These are phyloP conservation scores for Pythium rhizo-oryzae DNA, from an alignment of 352 stramenopile species.

Conservation along the genomic window DNA sequence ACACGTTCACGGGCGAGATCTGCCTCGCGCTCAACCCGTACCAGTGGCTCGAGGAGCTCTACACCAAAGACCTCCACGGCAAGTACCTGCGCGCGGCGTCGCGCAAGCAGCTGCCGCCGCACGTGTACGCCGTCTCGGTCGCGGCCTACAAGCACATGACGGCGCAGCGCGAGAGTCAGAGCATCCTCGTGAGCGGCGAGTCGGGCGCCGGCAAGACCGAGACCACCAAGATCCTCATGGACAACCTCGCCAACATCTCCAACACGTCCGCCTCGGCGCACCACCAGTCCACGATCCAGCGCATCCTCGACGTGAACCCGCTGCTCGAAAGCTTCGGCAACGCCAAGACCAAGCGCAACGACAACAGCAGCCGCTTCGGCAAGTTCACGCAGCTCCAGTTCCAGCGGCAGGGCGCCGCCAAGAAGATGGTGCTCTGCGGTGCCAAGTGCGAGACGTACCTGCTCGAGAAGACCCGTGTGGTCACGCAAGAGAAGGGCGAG, in stretches of 20 bases:
- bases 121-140: slow-evolving; percentile 75
- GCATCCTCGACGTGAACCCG: slow-evolving; percentile 97
- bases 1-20: slow-evolving; percentile 97
- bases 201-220: slow-evolving; percentile 89
- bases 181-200: slow-evolving; percentile 87
- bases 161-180: slow-evolving; percentile 65
- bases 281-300: slow-evolving; percentile 70
- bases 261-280: slow-evolving; percentile 22
- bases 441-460: slow-evolving; percentile 95
- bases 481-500: slow-evolving; percentile 89
- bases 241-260: slow-evolving; percentile 82
- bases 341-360: slow-evolving; percentile 96
- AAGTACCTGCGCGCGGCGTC: slow-evolving; percentile 61
- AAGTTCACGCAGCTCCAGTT: slow-evolving; percentile 70
- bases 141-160: slow-evolving; percentile 73
- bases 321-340: slow-evolving; percentile 99
- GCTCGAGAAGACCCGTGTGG: slow-evolving; percentile 96
- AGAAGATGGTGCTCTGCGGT: slow-evolving; percentile 70
- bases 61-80: slow-evolving; percentile 60
- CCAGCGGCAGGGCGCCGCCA: slow-evolving; percentile 60
- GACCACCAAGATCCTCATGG: slow-evolving; percentile 90
- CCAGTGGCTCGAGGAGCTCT: slow-evolving; percentile 86
- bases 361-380: slow-evolving; percentile 90
- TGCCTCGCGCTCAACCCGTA: slow-evolving; percentile 98
- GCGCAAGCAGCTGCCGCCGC: slow-evolving; percentile 57